Conservation (phyloP, 495 filamentous ascomycete species). For the Annulohypoxylon stygium region DNA sequence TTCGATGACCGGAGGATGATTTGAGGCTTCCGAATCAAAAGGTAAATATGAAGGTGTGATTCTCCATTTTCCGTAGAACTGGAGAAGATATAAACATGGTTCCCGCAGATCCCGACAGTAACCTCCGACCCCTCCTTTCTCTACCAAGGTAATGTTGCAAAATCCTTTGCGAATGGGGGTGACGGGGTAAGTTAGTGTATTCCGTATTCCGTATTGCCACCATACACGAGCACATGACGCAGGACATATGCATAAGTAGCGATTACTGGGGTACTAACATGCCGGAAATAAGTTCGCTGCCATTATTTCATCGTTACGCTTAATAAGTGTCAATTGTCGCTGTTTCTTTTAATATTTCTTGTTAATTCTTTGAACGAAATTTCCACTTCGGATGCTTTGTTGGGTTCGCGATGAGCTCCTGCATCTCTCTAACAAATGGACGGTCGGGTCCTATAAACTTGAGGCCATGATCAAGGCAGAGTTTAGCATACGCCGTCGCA, state of each 20-base stretch:
- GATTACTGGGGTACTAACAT: background rate
- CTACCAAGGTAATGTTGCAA: background rate
- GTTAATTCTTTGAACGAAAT: conserved; percentile 41
- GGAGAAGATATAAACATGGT: background rate
- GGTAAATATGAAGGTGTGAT: background rate
- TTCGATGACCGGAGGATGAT: too few relatives aligned
- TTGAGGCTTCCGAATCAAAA: background rate
- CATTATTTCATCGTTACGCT: background rate
- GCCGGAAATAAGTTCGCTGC: background rate
- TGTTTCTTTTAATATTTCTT: background rate
- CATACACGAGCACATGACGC: conserved; percentile 6
- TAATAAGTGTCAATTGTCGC: background rate
- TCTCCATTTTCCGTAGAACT: background rate
- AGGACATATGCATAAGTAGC: background rate
- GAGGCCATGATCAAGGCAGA: conserved; percentile 52
- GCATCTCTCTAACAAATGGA: conserved; percentile 53
- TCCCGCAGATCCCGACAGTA: conserved; percentile 8
- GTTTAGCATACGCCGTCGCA: conserved; percentile 53
- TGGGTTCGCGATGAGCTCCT: conserved; percentile 45
- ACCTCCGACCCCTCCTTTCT: conserved; percentile 2
- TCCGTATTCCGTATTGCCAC: conserved; percentile 2
- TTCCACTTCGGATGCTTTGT: conserved; percentile 51
- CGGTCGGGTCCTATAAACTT: conserved; percentile 48
- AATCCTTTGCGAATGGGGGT: background rate
- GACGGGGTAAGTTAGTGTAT: conserved; percentile 12